These are phyloP conservation scores for Mimosa bimucronata DNA, from an alignment of 306 rosid species.

Conservation along the genomic window DNA sequence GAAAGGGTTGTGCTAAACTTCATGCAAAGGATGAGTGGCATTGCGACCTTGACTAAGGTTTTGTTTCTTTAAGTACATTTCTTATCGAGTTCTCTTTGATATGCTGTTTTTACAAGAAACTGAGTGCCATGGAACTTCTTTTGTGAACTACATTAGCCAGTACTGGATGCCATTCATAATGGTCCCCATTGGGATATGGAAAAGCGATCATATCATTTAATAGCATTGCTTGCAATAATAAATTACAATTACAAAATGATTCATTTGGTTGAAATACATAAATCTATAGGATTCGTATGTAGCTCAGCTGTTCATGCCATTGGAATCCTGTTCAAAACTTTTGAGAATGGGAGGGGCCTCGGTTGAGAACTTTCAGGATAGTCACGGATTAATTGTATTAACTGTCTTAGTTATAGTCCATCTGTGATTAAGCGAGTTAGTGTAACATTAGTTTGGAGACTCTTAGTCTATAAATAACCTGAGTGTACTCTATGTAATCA, in stretches of 20 bases:
- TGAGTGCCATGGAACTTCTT: slow-evolving; percentile 1
- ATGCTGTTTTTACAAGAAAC: slow-evolving; percentile 2
- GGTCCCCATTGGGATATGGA: slow-evolving; percentile 19
- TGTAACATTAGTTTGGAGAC: background rate
- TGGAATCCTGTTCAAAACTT: background rate
- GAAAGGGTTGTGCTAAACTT: slow-evolving; percentile 90
- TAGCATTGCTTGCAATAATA: background rate
- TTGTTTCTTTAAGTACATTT: slow-evolving; percentile 21
- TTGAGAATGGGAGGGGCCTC: background rate
- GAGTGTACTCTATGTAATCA: background rate
- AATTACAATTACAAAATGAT: slow-evolving; percentile 17
- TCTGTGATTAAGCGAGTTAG: background rate
- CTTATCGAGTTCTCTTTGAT: background rate
- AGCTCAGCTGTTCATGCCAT: background rate
- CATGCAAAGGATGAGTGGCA: slow-evolving; percentile 98
- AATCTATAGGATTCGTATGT: slow-evolving; percentile 16
- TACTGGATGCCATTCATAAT: slow-evolving; percentile 16
- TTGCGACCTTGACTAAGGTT: slow-evolving; percentile 92
- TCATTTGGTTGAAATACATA: slow-evolving; percentile 14
- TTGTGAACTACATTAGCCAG: slow-evolving; percentile 20
- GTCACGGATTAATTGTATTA: background rate
- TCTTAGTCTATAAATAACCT: background rate
- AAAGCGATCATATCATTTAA: background rate
- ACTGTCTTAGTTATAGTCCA: background rate
- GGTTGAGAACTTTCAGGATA: background rate